Conservation (phyloP, 345 rosid genomes). For the Nasturtium officinale region DNA sequence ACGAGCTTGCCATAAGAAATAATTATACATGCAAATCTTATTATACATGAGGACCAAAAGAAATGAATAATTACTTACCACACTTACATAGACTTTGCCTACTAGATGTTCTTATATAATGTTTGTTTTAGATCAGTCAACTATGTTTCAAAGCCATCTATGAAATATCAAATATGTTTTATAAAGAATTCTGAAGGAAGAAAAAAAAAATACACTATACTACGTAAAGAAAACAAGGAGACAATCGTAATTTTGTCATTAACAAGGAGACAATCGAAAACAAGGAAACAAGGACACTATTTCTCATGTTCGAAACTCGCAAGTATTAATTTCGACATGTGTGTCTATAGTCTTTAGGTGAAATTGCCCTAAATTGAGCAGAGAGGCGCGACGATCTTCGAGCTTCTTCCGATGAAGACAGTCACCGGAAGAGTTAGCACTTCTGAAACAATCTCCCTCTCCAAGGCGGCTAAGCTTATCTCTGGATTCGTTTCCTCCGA, state of each 20-base stretch:
- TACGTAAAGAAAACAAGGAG: background rate
- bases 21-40: no score
- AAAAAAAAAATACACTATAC: background rate
- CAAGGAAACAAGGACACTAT: no score
- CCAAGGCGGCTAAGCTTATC: constrained; percentile 51
- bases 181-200: background rate
- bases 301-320: background rate
- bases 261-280: no score
- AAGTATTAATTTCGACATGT: background rate
- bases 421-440: constrained; percentile 45
- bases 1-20: no score
- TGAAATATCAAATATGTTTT: no score
- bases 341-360: background rate
- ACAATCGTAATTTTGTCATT: background rate
- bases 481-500: constrained; percentile 48
- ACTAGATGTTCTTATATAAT: background rate
- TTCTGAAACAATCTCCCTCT: constrained; percentile 39
- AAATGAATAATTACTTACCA: no score
- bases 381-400: constrained; percentile 26
- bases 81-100: no score
- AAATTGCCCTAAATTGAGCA: constrained; percentile 20
- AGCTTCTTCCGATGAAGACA: constrained; percentile 48
- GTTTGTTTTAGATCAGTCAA: background rate
- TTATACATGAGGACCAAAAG: no score
- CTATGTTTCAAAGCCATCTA: background rate